These are phyloP conservation scores for Kalmusia sp. DNA, from an alignment of 2,329 filamentous ascomycete genomes.

Conservation along the genomic window DNA sequence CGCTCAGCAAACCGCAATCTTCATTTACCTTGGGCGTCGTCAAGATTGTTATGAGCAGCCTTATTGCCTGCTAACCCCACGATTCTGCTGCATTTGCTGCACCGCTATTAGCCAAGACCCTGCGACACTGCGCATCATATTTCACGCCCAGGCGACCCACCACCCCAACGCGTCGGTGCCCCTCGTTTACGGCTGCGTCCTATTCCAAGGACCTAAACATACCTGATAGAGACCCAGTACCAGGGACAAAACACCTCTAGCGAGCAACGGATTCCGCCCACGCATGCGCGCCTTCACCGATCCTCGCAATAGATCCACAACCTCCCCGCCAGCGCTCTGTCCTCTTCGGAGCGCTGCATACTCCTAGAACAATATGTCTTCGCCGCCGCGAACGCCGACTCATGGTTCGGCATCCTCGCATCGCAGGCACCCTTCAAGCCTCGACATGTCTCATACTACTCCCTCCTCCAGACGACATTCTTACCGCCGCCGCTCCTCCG, in stretches of 20 bases:
- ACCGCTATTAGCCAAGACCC: conserved; percentile 12
- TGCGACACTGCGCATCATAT: conserved; percentile 9
- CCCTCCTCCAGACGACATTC: conserved; percentile 44
- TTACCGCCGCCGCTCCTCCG: conserved; percentile 52
- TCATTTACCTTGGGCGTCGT: background rate
- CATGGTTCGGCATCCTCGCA: conserved; percentile 46
- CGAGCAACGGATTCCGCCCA: background rate
- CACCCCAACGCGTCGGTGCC: conserved; percentile 3
- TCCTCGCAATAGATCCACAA: background rate
- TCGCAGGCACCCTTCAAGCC: conserved; percentile 49
- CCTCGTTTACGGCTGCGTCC: background rate
- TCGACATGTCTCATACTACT: conserved; percentile 51
- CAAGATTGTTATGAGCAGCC: background rate
- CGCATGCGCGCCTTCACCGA: conserved; percentile 11
- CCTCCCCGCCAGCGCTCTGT: background rate
- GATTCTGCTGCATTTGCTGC: background rate
- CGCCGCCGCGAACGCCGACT: conserved; percentile 51
- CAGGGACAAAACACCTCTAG: background rate
- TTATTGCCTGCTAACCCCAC: background rate
- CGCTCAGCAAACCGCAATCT: background rate
- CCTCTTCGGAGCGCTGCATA: conserved; percentile 9
- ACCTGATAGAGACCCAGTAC: background rate
- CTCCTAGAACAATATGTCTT: conserved; percentile 41
- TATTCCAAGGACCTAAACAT: background rate
- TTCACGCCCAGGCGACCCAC: conserved; percentile 7